Percentiles rank a stretch among this genome's conserved stretches.
phyloP scores from a whole-genome alignment of 768 basidiomycete genomes.

The Rhodocollybia butyracea region DNA sequence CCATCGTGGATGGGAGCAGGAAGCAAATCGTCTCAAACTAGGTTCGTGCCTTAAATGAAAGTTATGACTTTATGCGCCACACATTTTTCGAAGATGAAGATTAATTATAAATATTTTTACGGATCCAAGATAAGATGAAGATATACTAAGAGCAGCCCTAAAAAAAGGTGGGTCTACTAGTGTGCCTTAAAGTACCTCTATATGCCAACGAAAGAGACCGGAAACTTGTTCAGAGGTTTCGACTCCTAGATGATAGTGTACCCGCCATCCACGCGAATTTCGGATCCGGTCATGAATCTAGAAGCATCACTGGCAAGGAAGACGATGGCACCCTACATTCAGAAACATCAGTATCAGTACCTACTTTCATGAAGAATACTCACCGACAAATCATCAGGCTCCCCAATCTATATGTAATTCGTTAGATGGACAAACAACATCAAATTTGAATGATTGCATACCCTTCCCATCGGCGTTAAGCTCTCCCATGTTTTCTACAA shows the following conservation, averaged over 20 bases:
- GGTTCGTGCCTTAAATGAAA: too few relatives aligned
- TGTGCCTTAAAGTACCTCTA: constrained; percentile 9
- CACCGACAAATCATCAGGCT: constrained; percentile 88
- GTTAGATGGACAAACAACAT: constrained; percentile 3
- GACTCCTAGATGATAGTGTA: constrained; percentile 62
- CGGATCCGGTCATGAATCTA: constrained; percentile 85
- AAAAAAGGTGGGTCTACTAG: neutral
- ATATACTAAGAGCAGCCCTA: neutral
- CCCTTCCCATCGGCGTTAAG: constrained; percentile 83
- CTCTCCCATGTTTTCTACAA: constrained; percentile 77
- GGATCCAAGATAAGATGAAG: too few relatives aligned
- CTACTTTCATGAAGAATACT: constrained; percentile 17
- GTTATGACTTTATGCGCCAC: too few relatives aligned
- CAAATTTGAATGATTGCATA: constrained; percentile 29
- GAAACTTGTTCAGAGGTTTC: neutral
- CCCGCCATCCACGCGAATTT: constrained; percentile 85
- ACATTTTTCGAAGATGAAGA: neutral
- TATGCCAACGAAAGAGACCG: neutral
- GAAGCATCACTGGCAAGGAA: constrained; percentile 90
- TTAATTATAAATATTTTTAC: too few relatives aligned
- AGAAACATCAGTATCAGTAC: constrained; percentile 8
- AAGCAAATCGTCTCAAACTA: too few relatives aligned
- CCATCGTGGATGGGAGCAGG: neutral
- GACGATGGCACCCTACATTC: constrained; percentile 76
- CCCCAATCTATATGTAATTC: constrained; percentile 62